Conservation (phyloP, 306 rosid species). For the Castanopsis chinensis region DNA sequence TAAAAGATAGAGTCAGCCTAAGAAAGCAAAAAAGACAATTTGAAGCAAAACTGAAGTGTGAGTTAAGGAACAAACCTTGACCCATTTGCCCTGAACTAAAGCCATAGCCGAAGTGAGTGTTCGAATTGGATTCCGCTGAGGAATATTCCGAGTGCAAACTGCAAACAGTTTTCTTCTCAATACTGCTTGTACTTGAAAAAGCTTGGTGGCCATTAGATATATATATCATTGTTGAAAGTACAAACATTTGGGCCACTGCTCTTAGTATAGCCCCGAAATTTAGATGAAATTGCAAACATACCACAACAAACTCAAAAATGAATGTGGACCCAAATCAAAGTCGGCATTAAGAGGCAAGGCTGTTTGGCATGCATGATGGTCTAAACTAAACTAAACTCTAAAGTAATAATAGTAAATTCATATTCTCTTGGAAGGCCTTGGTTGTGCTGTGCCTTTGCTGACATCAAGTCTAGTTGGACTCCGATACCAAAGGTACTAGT, state of each 20-base stretch:
- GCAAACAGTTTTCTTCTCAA: no score
- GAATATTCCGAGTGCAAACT: not conserved
- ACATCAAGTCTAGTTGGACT: not conserved
- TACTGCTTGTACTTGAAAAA: not conserved
- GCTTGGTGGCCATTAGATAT: not conserved
- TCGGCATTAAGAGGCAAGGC: no score
- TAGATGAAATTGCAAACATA: no score
- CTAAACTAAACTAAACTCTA: not conserved
- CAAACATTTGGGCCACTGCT: no score
- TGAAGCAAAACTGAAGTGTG: not conserved
- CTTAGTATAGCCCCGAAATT: no score
- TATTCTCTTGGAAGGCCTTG: conserved; percentile 1
- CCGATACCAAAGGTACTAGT: no score
- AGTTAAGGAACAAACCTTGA: conserved; percentile 47
- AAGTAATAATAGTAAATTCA: not conserved
- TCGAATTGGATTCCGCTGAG: not conserved
- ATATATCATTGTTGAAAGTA: not conserved
- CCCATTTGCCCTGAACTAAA: conserved; percentile 55
- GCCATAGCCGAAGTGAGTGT: conserved; percentile 45
- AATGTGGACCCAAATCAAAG: no score
- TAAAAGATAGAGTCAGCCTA: no score
- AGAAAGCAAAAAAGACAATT: not conserved
- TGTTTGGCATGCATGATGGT: not conserved
- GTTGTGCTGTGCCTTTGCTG: conserved; percentile 20
- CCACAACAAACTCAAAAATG: no score